phyloP scores from a whole-genome alignment of 2,329 filamentous ascomycete genomes.

The Xylariaceae sp. region DNA sequence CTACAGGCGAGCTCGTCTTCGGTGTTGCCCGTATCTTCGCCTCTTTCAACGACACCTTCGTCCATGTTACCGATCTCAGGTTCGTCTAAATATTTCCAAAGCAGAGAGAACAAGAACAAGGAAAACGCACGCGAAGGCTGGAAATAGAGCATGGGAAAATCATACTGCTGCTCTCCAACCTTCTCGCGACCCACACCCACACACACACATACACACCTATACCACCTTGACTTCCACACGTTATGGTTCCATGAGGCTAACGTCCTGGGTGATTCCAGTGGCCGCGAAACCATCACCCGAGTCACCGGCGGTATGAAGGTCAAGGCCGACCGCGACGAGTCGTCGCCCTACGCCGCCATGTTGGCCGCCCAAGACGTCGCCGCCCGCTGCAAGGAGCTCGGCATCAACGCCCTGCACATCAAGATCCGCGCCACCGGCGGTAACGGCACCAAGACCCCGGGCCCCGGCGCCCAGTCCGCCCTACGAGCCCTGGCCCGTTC shows the following conservation, averaged over 20 bases:
- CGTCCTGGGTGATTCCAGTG: slow-evolving; percentile 75
- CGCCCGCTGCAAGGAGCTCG: slow-evolving; percentile 74
- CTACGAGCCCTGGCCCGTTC: slow-evolving; percentile 98
- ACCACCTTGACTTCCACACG: slow-evolving; percentile 23
- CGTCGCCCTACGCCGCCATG: slow-evolving; percentile 99
- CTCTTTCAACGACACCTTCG: slow-evolving; percentile 91
- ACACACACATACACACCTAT: slow-evolving; percentile 1
- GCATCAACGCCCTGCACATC: slow-evolving; percentile 95
- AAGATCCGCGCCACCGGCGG: slow-evolving; percentile 99
- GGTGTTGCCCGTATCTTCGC: slow-evolving; percentile 98
- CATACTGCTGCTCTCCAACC: slow-evolving; percentile 14
- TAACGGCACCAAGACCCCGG: slow-evolving; percentile 99
- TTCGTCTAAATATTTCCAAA: slow-evolving; percentile 51
- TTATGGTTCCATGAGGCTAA: slow-evolving; percentile 58
- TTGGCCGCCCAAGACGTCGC: slow-evolving; percentile 99
- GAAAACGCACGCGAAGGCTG: not conserved
- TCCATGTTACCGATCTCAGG: slow-evolving; percentile 99
- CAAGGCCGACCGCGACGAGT: slow-evolving; percentile 99
- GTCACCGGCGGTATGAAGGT: slow-evolving; percentile 99
- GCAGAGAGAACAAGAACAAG: slow-evolving; percentile 4
- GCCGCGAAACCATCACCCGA: slow-evolving; percentile 99
- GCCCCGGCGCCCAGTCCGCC: slow-evolving; percentile 97
- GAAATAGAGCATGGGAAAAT: not conserved
- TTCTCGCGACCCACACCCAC: slow-evolving; percentile 9
- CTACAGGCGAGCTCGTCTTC: slow-evolving; percentile 89